These are phyloP conservation scores for Termitomyces sp. DNA, from an alignment of 768 basidiomycete genomes.

Conservation along the genomic window DNA sequence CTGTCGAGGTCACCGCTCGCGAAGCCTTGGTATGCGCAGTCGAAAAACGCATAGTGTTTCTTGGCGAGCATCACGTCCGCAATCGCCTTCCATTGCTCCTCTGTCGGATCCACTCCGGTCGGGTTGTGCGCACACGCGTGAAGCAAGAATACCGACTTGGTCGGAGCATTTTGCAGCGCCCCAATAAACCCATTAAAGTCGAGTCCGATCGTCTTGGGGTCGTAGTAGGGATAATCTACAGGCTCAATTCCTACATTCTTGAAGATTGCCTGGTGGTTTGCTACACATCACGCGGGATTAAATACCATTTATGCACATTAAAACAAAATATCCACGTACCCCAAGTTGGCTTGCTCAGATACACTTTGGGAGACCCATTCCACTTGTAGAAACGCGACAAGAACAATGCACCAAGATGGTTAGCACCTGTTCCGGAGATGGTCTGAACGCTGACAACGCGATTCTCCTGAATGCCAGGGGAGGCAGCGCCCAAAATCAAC, in stretches of 20 bases:
- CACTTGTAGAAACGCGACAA: slow-evolving; percentile 77
- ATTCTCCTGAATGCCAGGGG: slow-evolving; percentile 62
- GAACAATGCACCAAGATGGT: slow-evolving; percentile 89
- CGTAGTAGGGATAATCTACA: slow-evolving; percentile 89
- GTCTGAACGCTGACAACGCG: slow-evolving; percentile 85
- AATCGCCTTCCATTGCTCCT: slow-evolving; percentile 79
- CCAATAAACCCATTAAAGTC: slow-evolving; percentile 68
- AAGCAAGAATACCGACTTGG: slow-evolving; percentile 80
- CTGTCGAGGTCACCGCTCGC: slow-evolving; percentile 88
- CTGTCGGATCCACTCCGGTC: slow-evolving; percentile 91
- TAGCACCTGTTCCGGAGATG: slow-evolving; percentile 94
- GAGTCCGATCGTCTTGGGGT: slow-evolving; percentile 83
- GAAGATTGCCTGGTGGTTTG: slow-evolving; percentile 88
- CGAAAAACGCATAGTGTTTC: slow-evolving; percentile 87
- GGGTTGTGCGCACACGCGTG: slow-evolving; percentile 98
- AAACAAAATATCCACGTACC: slow-evolving; percentile 39
- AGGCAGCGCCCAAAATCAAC: slow-evolving; percentile 73
- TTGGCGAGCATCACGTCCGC: slow-evolving; percentile 66
- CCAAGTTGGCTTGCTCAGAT: slow-evolving; percentile 94
- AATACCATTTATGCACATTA: background rate
- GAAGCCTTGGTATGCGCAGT: slow-evolving; percentile 97
- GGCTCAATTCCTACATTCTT: slow-evolving; percentile 87
- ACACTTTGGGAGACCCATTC: slow-evolving; percentile 64
- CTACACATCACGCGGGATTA: slow-evolving; percentile 30
- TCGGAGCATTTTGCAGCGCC: slow-evolving; percentile 57